Base-by-base conservation (phyloP, 495 filamentous ascomycete genomes). In the Entonaema liquescens region DNA sequence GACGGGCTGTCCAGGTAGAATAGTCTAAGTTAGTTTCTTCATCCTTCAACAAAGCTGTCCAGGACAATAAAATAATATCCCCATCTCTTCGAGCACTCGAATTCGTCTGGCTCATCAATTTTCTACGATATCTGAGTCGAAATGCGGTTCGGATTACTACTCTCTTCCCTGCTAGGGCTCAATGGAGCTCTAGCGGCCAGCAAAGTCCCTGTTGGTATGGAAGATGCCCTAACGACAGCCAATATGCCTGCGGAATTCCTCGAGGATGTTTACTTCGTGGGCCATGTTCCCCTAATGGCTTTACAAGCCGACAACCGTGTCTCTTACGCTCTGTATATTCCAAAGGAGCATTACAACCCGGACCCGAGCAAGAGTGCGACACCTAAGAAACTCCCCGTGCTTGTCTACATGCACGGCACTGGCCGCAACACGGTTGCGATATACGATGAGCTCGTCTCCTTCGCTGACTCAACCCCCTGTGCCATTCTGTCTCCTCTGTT, bases 151-250 rank as follows among this genome's bases (percentile, higher is more conserved):
- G 65, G 38, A 49, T 58, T 62, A 57, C n/a, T 62, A 2, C 49
- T 68, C 11, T 26, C 65, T 6, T 68, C 58, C 12, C 36, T 68
- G 3, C 26, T 62, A 17, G 59, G 65, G 23, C n/a, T 67, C 25
- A 33, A 54, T 7, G 56, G 82, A 19, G 53, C 35, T 35, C 25
- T 15, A 53, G 49, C 49, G n/a, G 38, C 38, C 9, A 9, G 1
- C 15, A 40, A 17, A 23, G 85, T 73, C 50, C 79, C 79, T 26
- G 81, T 81, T 47, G 87, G 71, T 53, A 76, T 83, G 74, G 84
- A 85, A 12, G 81, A 77, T 19, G 79, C 78, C 65, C 78, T 83
- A 21, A 75, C 65, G 42, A 74, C 74, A 28, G 74, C 71, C 12
- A 57, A 67, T 29, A 44, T 72, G 3, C 69, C 73, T 5, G 44